A percentile compares a stretch with the other conserved stretches of the same genome.
Conservation (phyloP, 2,329 filamentous ascomycete genomes). For the Plectosphaerella sp. region DNA sequence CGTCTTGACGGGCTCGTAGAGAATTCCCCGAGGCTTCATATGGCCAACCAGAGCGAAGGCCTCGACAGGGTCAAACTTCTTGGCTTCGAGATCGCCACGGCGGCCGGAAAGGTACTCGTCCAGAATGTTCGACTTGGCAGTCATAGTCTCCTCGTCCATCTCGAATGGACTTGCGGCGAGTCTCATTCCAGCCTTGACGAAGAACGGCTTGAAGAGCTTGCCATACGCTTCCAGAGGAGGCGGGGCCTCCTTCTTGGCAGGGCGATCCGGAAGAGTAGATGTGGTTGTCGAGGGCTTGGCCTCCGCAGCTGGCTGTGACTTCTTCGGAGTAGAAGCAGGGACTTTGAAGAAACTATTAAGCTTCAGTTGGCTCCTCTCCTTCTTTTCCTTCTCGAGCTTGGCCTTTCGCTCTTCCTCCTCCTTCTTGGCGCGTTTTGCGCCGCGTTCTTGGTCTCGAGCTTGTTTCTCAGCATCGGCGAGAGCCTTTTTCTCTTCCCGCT, state of each 20-base stretch:
- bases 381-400: constrained; percentile 42
- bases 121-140: constrained; percentile 45
- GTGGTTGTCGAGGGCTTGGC: constrained; percentile 19
- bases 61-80: constrained; percentile 35
- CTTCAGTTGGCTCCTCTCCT: constrained; percentile 41
- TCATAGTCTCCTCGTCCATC: constrained; percentile 52
- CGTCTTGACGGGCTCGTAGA: constrained; percentile 51
- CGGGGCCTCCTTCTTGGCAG: constrained; percentile 14
- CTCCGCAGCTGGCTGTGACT: constrained; percentile 12
- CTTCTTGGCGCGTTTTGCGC: constrained; percentile 44
- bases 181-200: constrained; percentile 67
- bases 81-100: constrained; percentile 4
- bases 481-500: constrained; percentile 21
- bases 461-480: constrained; percentile 26
- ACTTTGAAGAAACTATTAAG: constrained; percentile 43
- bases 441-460: constrained; percentile 32
- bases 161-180: constrained; percentile 58
- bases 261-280: constrained; percentile 6
- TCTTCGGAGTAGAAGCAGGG: constrained; percentile 23
- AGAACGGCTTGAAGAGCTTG: constrained; percentile 76
- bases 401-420: constrained; percentile 39
- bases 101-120: constrained; percentile 48
- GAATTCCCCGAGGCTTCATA: constrained; percentile 37
- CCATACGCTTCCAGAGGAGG: constrained; percentile 51
- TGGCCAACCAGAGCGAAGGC: constrained; percentile 40